These are phyloP conservation scores for Amoeboaphelidium protococcarum DNA, from an alignment of 371 early-diverging fungal species.

Conservation along the genomic window DNA sequence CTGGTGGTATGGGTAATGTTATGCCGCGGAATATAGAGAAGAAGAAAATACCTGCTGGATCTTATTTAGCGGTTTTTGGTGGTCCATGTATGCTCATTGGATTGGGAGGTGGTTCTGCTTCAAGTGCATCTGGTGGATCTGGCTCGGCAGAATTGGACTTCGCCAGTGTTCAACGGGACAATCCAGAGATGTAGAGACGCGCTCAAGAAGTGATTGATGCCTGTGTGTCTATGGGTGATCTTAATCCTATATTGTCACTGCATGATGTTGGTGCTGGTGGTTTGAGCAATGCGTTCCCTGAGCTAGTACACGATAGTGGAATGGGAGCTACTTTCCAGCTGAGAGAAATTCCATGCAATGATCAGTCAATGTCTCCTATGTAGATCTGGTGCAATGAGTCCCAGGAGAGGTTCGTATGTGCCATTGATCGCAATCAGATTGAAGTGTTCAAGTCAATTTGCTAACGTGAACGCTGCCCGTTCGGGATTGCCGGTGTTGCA, in stretches of 20 bases:
- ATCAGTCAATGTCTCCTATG: slow-evolving; percentile 82
- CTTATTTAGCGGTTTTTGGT: slow-evolving; percentile 64
- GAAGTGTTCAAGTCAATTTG: slow-evolving; percentile 41
- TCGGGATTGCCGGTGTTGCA: slow-evolving; percentile 69
- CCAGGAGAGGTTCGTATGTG: slow-evolving; percentile 41
- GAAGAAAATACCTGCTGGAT: slow-evolving; percentile 45
- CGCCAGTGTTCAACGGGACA: slow-evolving; percentile 89
- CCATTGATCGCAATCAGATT: slow-evolving; percentile 28
- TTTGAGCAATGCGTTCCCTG: slow-evolving; percentile 81
- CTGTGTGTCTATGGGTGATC: slow-evolving; percentile 49
- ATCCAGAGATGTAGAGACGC: slow-evolving; percentile 90
- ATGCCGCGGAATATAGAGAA: slow-evolving; percentile 62
- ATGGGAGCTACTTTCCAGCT: slow-evolving; percentile 71
- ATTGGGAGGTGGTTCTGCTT: slow-evolving; percentile 90
- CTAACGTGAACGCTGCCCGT: slow-evolving; percentile 72
- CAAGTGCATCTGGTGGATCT: slow-evolving; percentile 68
- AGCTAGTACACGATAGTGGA: slow-evolving; percentile 78
- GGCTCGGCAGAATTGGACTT: slow-evolving; percentile 72
- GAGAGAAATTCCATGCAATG: slow-evolving; percentile 61
- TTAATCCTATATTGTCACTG: slow-evolving; percentile 61
- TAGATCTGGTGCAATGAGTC: slow-evolving; percentile 97
- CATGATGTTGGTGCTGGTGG: slow-evolving; percentile 97
- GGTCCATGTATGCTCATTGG: slow-evolving; percentile 94
- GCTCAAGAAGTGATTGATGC: slow-evolving; percentile 84
- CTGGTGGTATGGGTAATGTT: slow-evolving; percentile 81